Percentiles rank a stretch among this genome's conserved stretches.
Evolutionary conservation across 495 filamentous ascomycete genomes (phyloP).

Genomic region (Tuber calosporum): DNA sequence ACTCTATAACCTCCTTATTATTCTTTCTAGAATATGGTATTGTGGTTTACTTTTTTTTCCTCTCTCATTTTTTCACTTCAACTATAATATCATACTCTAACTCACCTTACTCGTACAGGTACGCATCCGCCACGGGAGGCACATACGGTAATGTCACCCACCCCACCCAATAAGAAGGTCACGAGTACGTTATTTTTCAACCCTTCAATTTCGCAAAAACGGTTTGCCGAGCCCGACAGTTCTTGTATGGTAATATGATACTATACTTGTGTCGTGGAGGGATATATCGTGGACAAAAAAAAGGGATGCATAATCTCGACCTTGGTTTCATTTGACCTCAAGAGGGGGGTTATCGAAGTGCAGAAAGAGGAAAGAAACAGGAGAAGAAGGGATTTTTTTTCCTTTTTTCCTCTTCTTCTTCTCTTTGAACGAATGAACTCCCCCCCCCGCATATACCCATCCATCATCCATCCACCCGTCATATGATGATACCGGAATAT

Average conservation of each 20-base stretch:
- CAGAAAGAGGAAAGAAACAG: neutral
- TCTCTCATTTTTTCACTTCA: neutral
- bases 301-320: too few species aligned
- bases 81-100: neutral
- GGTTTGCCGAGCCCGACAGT: neutral
- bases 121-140: neutral
- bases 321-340: too few species aligned
- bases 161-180: neutral
- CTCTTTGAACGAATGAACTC: too few species aligned
- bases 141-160: neutral
- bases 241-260: too few species aligned
- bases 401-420: too few species aligned
- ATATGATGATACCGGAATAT: neutral
- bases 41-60: neutral
- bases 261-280: too few species aligned
- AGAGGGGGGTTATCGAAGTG: too few species aligned
- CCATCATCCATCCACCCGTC: neutral
- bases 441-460: too few species aligned
- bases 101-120: neutral
- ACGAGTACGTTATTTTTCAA: neutral
- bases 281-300: neutral
- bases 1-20: neutral
- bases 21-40: neutral
- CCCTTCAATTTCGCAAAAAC: neutral
- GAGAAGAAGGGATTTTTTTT: too few species aligned